These are phyloP conservation scores for Spergularia marina DNA, from an alignment of 148 eudicot genomes.

Conservation along the genomic window DNA sequence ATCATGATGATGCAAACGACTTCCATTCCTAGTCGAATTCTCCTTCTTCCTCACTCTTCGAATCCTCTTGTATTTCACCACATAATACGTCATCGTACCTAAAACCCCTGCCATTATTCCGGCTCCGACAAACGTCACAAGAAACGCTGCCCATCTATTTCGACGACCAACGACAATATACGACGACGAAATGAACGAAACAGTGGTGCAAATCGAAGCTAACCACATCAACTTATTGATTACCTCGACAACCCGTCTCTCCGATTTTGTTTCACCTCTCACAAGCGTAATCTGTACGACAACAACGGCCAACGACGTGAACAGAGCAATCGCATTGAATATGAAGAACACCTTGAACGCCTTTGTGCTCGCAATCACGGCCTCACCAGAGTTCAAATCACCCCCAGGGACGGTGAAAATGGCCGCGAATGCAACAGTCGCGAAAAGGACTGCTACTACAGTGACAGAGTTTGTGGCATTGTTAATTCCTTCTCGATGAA, in stretches of 20 bases:
- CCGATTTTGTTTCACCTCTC: conserved; percentile 64
- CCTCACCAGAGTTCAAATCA: conserved; percentile 44
- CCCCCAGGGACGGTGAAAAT: conserved; percentile 70
- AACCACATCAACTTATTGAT: conserved; percentile 84
- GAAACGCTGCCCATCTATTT: conserved; percentile 49
- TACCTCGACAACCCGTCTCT: conserved; percentile 61
- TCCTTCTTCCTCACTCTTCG: conserved; percentile 53
- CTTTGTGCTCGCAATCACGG: conserved; percentile 37
- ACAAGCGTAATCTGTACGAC: conserved; percentile 72
- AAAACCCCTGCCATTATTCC: conserved; percentile 54
- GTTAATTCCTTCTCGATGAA: conserved; percentile 64
- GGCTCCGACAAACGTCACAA: conserved; percentile 47
- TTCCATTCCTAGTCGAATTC: conserved; percentile 34
- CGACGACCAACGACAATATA: conserved; percentile 58
- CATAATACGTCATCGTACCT: conserved; percentile 66
- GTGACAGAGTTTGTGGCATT: conserved; percentile 67
- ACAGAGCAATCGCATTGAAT: conserved; percentile 57
- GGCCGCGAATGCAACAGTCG: conserved; percentile 68
- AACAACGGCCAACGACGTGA: conserved; percentile 68
- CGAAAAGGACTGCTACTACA: conserved; percentile 70
- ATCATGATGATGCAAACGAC: conserved; percentile 19
- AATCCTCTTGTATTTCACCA: conserved; percentile 52
- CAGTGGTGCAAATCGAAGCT: conserved; percentile 63
- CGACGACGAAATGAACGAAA: conserved; percentile 62
- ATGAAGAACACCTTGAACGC: conserved; percentile 61